A percentile compares a stretch with the other conserved stretches of the same genome.
Conservation (phyloP, 805 yeast genomes). For the Kuraishia borneana region DNA sequence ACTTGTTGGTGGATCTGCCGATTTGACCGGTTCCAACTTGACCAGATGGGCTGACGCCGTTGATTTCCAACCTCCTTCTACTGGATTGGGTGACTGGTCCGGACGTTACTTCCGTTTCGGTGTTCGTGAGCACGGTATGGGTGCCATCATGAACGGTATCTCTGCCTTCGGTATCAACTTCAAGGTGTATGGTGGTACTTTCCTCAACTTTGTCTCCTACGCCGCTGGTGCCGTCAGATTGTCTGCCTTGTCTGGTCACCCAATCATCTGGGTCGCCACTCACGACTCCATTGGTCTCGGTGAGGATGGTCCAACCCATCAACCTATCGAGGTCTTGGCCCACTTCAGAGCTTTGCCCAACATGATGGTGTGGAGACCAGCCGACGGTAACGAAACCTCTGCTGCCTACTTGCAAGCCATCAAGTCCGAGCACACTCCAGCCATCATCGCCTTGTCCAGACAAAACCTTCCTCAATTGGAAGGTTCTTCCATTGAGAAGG, state of each 20-base stretch:
- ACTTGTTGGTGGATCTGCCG: constrained; percentile 96
- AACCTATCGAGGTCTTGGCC: constrained; percentile 82
- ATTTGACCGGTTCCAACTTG: constrained; percentile 92
- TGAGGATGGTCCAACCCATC: constrained; percentile 92
- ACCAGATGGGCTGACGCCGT: constrained; percentile 77
- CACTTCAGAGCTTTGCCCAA: constrained; percentile 82
- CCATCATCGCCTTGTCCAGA: constrained; percentile 70
- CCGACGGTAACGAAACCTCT: constrained; percentile 82
- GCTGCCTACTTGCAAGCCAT: constrained; percentile 70
- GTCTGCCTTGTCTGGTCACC: constrained; percentile 74
- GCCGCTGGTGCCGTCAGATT: constrained; percentile 85
- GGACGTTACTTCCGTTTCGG: constrained; percentile 97
- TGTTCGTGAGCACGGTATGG: constrained; percentile 99
- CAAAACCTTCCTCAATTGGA: constrained; percentile 88
- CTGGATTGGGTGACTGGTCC: constrained; percentile 72
- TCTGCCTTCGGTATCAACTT: constrained; percentile 80
- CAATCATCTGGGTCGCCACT: constrained; percentile 80
- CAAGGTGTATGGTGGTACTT: constrained; percentile 93
- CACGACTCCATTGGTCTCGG: constrained; percentile 88
- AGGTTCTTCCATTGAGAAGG: constrained; percentile 87
- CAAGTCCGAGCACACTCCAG: constrained; percentile 53
- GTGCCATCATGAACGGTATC: constrained; percentile 96
- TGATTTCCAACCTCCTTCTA: constrained; percentile 85
- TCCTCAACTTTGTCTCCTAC: constrained; percentile 82
- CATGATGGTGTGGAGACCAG: constrained; percentile 83